Base-by-base conservation (phyloP, 2,329 filamentous ascomycete species). In the Coniosporium tulheliwenetii region DNA sequence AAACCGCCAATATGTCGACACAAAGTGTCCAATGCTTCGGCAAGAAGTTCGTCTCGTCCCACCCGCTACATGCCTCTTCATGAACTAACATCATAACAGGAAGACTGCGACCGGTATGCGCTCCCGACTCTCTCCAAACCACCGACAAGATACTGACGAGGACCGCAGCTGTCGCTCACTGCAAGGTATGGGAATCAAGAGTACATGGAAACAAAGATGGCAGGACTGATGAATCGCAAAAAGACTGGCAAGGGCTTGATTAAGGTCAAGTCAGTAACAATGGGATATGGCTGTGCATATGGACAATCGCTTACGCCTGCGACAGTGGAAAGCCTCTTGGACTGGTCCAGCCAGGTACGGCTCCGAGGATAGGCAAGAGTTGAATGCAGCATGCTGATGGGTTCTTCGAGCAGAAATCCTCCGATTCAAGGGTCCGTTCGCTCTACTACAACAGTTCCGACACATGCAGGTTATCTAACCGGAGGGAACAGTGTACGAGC, bases 21-120 rank as follows among this genome's bases (percentile, higher is more conserved):
- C 65, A 68, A 55, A 65, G 60, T 54, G 65, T 68, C 49, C 86
- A 94, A 79, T 94, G 86, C 83, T 95, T 96, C 83, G 87, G 87
- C 81, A 95, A 95, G 81, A 87, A 87, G 78, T 85, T 84, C 77
- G 86, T 79, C 64, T 67, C 67, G 70, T 59, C 51, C 62, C 52
- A 39, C 34, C 8, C 13, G 45, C 41, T 41, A 41, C 41, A 39
- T 41, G 37, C 40, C 33, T 43, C 39, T 44, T 39, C 37, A 15
- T 15, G 32, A n/a, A 8, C 14, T 15, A 35, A n/a, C 14, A 35
- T 35, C 29, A 30, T 14, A 40, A 40, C 13, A 70, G 70, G 65
- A 70, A 68, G 64, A 69, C 66, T 45, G 67, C 67, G 51, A 70
- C 67, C 48, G 85, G 19, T 26, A 26, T 26, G 19, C 19, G 19